Conservation (phyloP, 345 rosid genomes). For the Eucalyptus marginata region DNA sequence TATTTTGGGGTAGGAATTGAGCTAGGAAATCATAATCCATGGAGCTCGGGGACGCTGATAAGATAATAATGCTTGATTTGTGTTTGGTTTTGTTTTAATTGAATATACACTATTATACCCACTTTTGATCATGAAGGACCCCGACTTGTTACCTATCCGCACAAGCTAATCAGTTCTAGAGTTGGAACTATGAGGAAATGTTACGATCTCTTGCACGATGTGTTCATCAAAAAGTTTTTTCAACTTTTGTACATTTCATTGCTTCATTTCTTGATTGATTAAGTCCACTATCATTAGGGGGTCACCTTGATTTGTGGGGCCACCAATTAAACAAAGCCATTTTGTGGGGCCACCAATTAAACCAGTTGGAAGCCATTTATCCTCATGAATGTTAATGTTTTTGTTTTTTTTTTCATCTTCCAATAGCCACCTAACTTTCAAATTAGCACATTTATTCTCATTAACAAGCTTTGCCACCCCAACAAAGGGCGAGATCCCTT, state of each 20-base stretch:
- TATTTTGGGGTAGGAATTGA: background rate
- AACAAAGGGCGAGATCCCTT: background rate
- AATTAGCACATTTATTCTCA: background rate
- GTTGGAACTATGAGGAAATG: background rate
- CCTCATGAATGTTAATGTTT: background rate
- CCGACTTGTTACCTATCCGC: fast-evolving
- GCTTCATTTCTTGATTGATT: background rate
- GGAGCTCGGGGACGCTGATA: background rate
- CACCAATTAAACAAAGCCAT: background rate
- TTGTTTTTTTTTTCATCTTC: background rate
- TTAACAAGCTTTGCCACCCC: background rate
- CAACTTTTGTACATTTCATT: background rate
- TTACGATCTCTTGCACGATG: background rate
- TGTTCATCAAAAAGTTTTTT: background rate
- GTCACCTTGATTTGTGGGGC: background rate
- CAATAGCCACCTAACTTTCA: background rate
- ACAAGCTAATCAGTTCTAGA: background rate
- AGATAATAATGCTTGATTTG: background rate
- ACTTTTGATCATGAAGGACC: background rate
- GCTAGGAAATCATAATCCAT: background rate
- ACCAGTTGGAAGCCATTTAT: background rate
- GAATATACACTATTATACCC: background rate
- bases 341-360: background rate
- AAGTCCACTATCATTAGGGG: background rate
- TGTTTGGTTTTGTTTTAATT: background rate